Percentiles rank a stretch among this genome's conserved stretches.
These are phyloP conservation scores for Lentinula sp. DNA, from an alignment of 768 basidiomycete species.

Conservation along the genomic window DNA sequence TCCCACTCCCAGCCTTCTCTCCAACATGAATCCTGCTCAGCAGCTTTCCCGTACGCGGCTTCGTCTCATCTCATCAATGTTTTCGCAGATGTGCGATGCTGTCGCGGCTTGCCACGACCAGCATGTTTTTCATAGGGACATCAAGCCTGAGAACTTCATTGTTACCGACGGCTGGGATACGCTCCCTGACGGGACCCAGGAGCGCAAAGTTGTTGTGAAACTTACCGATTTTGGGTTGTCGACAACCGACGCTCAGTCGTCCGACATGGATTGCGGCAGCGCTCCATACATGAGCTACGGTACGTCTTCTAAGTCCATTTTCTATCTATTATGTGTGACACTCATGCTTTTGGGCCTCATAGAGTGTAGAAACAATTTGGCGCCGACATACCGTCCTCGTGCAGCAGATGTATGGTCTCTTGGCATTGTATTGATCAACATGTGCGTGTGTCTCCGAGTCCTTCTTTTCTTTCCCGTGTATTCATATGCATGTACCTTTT, in stretches of 20 bases:
- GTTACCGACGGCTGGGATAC: slow-evolving; percentile 76
- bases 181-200: slow-evolving; percentile 48
- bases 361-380: slow-evolving; percentile 98
- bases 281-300: slow-evolving; percentile 99
- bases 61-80: slow-evolving; percentile 94
- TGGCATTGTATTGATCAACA: slow-evolving; percentile 98
- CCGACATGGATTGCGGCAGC: slow-evolving; percentile 98
- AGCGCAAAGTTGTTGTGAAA: slow-evolving; percentile 92
- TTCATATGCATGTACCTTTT: not conserved
- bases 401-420: slow-evolving; percentile 99
- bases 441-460: slow-evolving; percentile 42
- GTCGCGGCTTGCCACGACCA: slow-evolving; percentile 91
- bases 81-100: slow-evolving; percentile 97
- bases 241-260: slow-evolving; percentile 81
- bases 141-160: slow-evolving; percentile 99
- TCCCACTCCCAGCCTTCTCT: slow-evolving; percentile 89
- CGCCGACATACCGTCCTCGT: slow-evolving; percentile 89
- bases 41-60: slow-evolving; percentile 84
- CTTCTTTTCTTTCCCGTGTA: slow-evolving; percentile 3
- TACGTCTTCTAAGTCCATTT: slow-evolving; percentile 28
- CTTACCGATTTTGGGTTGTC: slow-evolving; percentile 95
- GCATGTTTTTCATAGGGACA: slow-evolving; percentile 92
- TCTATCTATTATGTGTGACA: slow-evolving; percentile 6
- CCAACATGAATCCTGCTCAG: slow-evolving; percentile 71
- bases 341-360: slow-evolving; percentile 12